Evolutionary conservation across 2,329 filamentous ascomycete genomes (phyloP).

Genomic region (Colletotrichum sp.): DNA sequence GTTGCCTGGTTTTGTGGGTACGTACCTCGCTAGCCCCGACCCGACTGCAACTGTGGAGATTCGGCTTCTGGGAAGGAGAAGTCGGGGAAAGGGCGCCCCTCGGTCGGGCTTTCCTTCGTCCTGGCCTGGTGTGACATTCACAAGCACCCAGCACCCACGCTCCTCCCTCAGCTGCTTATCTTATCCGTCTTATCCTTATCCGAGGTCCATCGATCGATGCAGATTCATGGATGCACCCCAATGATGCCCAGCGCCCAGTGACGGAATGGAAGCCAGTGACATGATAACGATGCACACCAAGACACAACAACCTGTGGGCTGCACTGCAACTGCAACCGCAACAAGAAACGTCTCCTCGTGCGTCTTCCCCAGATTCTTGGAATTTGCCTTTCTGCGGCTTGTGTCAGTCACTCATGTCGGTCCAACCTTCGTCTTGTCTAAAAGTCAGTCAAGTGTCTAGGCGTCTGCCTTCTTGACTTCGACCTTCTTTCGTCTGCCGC

Average conservation of each 20-base stretch:
- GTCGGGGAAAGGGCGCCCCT: background rate
- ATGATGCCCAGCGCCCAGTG: background rate
- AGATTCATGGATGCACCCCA: background rate
- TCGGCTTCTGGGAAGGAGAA: background rate
- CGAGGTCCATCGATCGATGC: background rate
- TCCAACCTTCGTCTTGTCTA: background rate
- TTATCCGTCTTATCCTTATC: background rate
- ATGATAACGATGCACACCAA: background rate
- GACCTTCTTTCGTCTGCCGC: background rate
- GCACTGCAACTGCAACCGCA: background rate
- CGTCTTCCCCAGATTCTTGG: background rate
- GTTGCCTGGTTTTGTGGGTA: background rate
- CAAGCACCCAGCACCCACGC: background rate
- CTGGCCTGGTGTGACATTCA: background rate
- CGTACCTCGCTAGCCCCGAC: background rate
- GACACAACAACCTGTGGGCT: background rate
- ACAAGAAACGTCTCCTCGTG: background rate
- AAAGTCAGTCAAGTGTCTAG: background rate
- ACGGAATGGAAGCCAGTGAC: background rate
- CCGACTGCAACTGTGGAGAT: background rate
- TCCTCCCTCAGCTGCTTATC: background rate
- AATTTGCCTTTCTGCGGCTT: background rate
- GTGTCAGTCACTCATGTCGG: background rate
- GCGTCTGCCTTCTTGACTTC: background rate
- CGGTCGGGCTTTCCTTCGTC: background rate